Evolutionary conservation across 2,329 filamentous ascomycete genomes (phyloP), one percentile per base, ranked within the genome.

Genomic region (Epicoccum nigrum): DNA sequence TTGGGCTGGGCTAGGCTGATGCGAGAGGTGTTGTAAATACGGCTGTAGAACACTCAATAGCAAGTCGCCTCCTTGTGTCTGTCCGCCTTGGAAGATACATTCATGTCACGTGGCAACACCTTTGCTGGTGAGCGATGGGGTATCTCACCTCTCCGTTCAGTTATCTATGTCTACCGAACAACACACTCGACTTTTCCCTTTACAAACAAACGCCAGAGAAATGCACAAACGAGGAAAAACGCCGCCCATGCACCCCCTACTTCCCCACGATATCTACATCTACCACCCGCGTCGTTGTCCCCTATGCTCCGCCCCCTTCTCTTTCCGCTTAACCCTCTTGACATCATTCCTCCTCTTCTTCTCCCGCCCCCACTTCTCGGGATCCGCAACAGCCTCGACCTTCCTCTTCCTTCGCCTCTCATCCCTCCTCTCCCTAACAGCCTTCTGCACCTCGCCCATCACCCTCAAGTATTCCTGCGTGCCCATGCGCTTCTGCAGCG

Each of bases 401-500:
- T 90, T 90, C 65, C 94, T 84, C 83, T 99, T 99, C 58, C 82
- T 84, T 45, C 88, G 85, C 58, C 95, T 80, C 65, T 86, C 84
- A 69, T 90, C 85, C 60, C 94, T 81, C 65, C 87, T 85, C 58
- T 82, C 81, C 66, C 83, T 84, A n/a, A 94, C 86, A 13, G 81
- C 83, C 44, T 88, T 86, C 54, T 90, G 85, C 6, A 95, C 90
- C 32, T 82, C 82, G 31, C 89, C 74, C 67, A 97, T 79, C 37
- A 87, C 81, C 46, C 81, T 80, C n/a, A 92, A 86, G 75, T 92
- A 99, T 55, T 84, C 85, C 1, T 86, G 83, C 2, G 88, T 90
- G 32, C 93, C 94, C 43, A 96, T 80, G 68, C 89, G 92, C 77
- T 87, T 88, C 77, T 96, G 92, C 52, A 99, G 71, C n/a, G 82